These are phyloP conservation scores for Globisporangium okanoganense DNA, from an alignment of 352 stramenopile species.

Conservation along the genomic window DNA sequence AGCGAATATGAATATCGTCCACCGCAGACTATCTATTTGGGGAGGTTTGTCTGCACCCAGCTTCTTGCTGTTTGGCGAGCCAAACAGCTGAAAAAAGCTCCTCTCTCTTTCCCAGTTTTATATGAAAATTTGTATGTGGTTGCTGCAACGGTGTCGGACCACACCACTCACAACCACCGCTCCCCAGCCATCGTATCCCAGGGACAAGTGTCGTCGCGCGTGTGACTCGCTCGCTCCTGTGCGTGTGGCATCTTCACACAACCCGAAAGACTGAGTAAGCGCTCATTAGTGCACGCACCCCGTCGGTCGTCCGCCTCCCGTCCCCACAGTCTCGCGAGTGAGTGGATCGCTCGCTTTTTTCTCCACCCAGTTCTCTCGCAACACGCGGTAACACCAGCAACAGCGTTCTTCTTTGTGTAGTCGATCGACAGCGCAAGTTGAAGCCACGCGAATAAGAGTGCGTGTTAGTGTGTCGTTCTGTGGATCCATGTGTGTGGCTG, in stretches of 20 bases:
- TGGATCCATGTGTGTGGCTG: background rate
- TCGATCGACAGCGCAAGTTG: background rate
- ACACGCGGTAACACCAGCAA: background rate
- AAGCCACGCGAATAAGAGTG: background rate
- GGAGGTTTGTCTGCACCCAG: no score
- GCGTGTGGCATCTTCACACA: background rate
- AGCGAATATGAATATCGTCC: no score
- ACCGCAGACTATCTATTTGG: no score
- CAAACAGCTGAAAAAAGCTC: background rate
- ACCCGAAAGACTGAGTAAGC: slow-evolving; percentile 13
- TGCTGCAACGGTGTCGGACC: slow-evolving; percentile 11
- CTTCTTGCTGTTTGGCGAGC: no score
- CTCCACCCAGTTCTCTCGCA: background rate
- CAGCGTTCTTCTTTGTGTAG: background rate
- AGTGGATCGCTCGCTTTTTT: background rate
- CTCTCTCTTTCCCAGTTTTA: background rate
- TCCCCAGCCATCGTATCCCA: slow-evolving; percentile 2
- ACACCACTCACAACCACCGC: background rate
- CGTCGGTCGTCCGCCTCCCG: background rate
- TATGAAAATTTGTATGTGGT: slow-evolving; percentile 11
- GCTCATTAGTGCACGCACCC: slow-evolving; percentile 11
- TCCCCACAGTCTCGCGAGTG: background rate
- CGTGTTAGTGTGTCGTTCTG: background rate
- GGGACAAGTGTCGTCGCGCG: background rate
- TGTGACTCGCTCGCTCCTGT: background rate